phyloP scores from a whole-genome alignment of 208 protist genomes.

The Strigomonas culicis region DNA sequence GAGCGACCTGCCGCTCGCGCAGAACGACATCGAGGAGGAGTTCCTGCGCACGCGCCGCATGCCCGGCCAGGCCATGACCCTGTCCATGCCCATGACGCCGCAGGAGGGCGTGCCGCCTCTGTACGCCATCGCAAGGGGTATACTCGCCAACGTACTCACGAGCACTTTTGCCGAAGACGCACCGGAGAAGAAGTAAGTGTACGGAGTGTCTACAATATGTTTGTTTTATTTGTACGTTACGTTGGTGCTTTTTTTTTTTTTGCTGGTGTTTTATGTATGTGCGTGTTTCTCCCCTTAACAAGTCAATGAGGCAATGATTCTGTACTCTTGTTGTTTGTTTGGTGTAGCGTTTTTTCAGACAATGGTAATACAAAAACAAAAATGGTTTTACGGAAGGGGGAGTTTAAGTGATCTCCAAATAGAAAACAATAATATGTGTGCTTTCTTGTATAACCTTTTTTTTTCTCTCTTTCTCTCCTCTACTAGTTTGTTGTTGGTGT shows the following conservation, averaged over 20 bases:
- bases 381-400: not conserved
- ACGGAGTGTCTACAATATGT: not conserved
- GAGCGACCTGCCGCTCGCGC: conserved; percentile 75
- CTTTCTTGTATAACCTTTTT: not conserved
- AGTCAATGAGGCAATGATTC: not conserved
- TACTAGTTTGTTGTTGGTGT: too few relatives aligned
- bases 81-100: conserved; percentile 73
- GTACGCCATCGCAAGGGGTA: conserved; percentile 81
- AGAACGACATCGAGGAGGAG: conserved; percentile 48
- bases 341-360: not conserved
- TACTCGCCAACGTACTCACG: conserved; percentile 47
- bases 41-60: conserved; percentile 15
- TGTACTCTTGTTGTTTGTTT: not conserved
- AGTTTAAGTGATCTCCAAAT: not conserved
- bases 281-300: not conserved
- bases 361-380: not conserved
- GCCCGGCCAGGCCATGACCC: conserved; percentile 17
- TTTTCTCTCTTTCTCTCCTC: not conserved
- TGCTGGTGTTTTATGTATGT: not conserved
- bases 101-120: conserved; percentile 81
- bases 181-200: not conserved
- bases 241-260: not conserved
- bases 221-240: not conserved
- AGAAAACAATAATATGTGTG: not conserved
- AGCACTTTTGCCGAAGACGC: not conserved